Evolutionary conservation across 371 early-diverging fungal species (phyloP), one percentile per base, ranked within the genome.

Genomic region (Rhizopus arrhizus): DNA sequence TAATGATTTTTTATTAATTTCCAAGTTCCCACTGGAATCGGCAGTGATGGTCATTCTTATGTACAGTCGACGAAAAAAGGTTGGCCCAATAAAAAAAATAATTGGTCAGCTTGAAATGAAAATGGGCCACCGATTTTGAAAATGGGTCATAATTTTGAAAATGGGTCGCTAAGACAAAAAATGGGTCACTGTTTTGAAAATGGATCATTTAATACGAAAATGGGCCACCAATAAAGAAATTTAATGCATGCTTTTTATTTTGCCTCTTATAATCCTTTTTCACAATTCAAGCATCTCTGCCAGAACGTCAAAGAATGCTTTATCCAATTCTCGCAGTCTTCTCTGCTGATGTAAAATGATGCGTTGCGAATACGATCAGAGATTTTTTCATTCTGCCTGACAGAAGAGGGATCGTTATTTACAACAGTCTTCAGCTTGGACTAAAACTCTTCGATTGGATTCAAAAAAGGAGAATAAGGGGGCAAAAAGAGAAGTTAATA

Each of bases 391-490:
- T 50, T 51, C 53, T 51, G 45, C 34, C 45, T 59, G 22, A 41
- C 45, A 32, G 45, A 56, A 42, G 40, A 22, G 43, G 54, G 40
- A 42, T 32, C 42, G 43, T 56, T 56, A 45, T 56, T 56, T 56
- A 59, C 53, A 52, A 49, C 53, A 58, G 49, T 46, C 36, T 57
- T 64, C 46, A 64, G 42, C 50, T 55, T 50, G 53, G 62, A 42
- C 62, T 51, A 62, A 62, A 62, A 56, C 45, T 56, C 56, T 36
- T 62, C 62, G 12, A 62, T 56, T 35, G 62, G 62, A 43, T 56
- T 56, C 33, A 56, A 46, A 53, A 56, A 62, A 46, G 52, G 62
- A 29, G 56, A 62, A 46, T 62, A 56, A 40, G 56, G 56, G 13
- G 66, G 58, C 45, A 61, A 54, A 58, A 56, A 67, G 22, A 59